Evolutionary conservation across 2,329 filamentous ascomycete species (phyloP), one percentile per base, ranked within the genome.

Genomic region (Colletotrichum liriopes): DNA sequence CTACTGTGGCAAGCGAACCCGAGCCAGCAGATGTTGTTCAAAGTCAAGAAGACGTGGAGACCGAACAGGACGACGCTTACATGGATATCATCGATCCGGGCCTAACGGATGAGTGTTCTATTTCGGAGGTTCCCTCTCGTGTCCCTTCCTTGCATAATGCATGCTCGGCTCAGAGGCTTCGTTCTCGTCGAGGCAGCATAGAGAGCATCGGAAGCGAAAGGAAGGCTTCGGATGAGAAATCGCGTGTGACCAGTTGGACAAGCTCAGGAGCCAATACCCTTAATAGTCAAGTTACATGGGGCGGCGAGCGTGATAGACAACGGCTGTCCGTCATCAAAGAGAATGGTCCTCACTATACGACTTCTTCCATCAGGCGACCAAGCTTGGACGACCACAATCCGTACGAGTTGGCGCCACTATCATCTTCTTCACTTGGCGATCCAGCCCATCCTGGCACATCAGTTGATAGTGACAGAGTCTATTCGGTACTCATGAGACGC

Each of bases 171-270:
- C 84, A 87, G 58, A 82, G 85, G 67, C 78, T 88, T 55, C 84
- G 81, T 62, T 90, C 89, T 9, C 85, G 86, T 45, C 83, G 86
- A 75, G 89, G 88, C 1, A 91, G 90, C 73, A 75, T 90, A 6
- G 87, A 87, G 71, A 90, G 86, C 71, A 74, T 87, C 2, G 75
- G 75, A 29, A 85, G 82, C 65, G 83, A 84, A 7, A 80, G 79
- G 51, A 81, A 81, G 62, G 77, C 76, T 1, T 83, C 80, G 18
- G 87, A 89, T 49, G 87, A 90, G 26, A 88, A 84, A 74, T 93
- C 91, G n/a, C 84, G 92, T 29, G 89, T 93, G 62, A 93, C 92
- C 2, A 94, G 92, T 79, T 94, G 93, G 93, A 88, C 88, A 5
- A 89, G 90, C 73, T 93, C 92, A 0, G 89, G 88, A 1, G 84